Percentiles rank a stretch among this genome's conserved stretches.
These are phyloP conservation scores for Phaffomyces opuntiae DNA, from an alignment of 805 yeast genomes.

Conservation along the genomic window DNA sequence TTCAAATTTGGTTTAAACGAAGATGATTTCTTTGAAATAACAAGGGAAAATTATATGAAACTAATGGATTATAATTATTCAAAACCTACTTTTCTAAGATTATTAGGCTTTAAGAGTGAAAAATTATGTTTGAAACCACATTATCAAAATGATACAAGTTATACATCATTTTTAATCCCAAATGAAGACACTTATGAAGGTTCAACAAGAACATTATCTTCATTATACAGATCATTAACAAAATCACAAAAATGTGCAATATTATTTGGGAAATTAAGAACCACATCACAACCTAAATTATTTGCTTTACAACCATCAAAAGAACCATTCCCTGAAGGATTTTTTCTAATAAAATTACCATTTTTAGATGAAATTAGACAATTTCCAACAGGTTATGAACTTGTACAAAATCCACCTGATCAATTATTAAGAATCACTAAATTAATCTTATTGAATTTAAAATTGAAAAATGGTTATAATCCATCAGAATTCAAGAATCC, in stretches of 20 bases:
- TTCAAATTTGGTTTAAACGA: slow-evolving; percentile 34
- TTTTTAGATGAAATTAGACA: slow-evolving; percentile 68
- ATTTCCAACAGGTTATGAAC: slow-evolving; percentile 38
- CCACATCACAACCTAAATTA: slow-evolving; percentile 46
- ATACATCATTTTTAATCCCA: slow-evolving; percentile 57
- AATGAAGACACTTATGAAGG: slow-evolving; percentile 53
- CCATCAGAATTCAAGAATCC: slow-evolving; percentile 63
- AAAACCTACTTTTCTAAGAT: slow-evolving; percentile 44
- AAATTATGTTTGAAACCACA: slow-evolving; percentile 37
- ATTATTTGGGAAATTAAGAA: slow-evolving; percentile 62
- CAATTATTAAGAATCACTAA: slow-evolving; percentile 17
- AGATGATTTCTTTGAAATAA: slow-evolving; percentile 34
- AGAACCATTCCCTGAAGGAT: slow-evolving; percentile 44
- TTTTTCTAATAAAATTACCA: slow-evolving; percentile 64
- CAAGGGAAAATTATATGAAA: slow-evolving; percentile 29
- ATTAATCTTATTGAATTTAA: slow-evolving; percentile 29
- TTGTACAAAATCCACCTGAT: slow-evolving; percentile 3
- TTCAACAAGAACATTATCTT: slow-evolving; percentile 59
- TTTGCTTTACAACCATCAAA: slow-evolving; percentile 50
- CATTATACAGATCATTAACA: slow-evolving; percentile 55
- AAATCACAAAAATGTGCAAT: slow-evolving; percentile 51
- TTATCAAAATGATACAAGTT: slow-evolving; percentile 41
- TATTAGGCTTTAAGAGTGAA: slow-evolving; percentile 59
- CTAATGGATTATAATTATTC: slow-evolving; percentile 28
- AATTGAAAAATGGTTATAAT: slow-evolving; percentile 40